phyloP scores from a whole-genome alignment of 169 alveolate genomes.

The Plasmodium coatneyi region DNA sequence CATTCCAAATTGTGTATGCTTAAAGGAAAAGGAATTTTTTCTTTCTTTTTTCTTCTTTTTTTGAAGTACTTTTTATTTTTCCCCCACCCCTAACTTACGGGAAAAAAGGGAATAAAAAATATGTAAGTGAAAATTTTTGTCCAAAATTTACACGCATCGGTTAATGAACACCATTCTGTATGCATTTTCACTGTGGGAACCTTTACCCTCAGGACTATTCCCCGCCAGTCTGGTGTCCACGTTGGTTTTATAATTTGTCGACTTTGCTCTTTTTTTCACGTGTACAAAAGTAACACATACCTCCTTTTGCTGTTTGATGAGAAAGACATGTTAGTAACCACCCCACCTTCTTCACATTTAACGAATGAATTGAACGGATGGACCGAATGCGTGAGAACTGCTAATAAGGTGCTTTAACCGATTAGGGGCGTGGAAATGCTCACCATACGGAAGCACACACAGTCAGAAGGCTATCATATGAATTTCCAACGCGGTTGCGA shows the following conservation, averaged over 20 bases:
- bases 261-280: neutral
- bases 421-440: neutral
- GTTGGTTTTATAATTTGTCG: too few species aligned
- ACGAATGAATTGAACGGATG: neutral
- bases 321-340: neutral
- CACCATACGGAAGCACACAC: neutral
- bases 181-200: neutral
- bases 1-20: neutral
- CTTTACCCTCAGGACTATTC: neutral
- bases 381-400: neutral
- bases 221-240: neutral
- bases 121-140: neutral
- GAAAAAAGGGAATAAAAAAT: too few species aligned
- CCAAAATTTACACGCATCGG: neutral
- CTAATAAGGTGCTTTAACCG: neutral
- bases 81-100: neutral
- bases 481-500: neutral
- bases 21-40: neutral
- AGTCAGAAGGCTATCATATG: neutral
- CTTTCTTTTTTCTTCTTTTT: too few species aligned
- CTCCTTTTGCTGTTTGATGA: neutral
- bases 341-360: neutral
- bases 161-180: neutral
- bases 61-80: neutral
- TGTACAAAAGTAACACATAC: neutral